These are phyloP conservation scores for Xylaria arbuscula DNA, from an alignment of 2,329 filamentous ascomycete genomes.

Conservation along the genomic window DNA sequence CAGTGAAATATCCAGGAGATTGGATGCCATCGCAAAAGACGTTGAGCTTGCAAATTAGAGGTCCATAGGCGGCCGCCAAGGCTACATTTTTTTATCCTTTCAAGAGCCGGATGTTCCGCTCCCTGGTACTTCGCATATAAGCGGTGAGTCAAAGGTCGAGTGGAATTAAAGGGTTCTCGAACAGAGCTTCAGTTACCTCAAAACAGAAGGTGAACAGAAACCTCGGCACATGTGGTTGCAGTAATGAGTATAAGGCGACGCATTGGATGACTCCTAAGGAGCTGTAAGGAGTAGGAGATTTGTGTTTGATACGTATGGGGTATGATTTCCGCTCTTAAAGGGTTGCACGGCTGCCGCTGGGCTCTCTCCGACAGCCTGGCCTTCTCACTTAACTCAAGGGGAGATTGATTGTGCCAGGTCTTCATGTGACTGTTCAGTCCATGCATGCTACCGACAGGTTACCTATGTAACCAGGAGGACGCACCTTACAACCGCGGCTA, in stretches of 20 bases:
- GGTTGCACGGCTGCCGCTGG: neutral
- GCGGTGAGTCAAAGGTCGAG: conserved; percentile 46
- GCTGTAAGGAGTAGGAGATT: neutral
- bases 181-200: conserved; percentile 21
- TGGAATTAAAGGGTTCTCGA: conserved; percentile 39
- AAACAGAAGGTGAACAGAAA: conserved; percentile 34
- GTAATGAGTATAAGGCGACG: neutral
- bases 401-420: neutral
- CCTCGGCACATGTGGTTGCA: neutral
- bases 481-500: neutral
- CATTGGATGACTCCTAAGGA: neutral
- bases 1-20: neutral
- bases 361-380: neutral
- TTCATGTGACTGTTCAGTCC: neutral
- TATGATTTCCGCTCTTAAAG: neutral
- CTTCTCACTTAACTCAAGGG: neutral
- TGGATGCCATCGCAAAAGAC: neutral
- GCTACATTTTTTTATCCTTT: neutral
- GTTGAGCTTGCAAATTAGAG: neutral
- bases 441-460: neutral
- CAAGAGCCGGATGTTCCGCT: conserved; percentile 38
- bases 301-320: neutral
- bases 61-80: neutral
- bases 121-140: conserved; percentile 43
- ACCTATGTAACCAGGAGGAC: neutral